phyloP scores from a whole-genome alignment of 345 rosid species.

The Brassica nigra region DNA sequence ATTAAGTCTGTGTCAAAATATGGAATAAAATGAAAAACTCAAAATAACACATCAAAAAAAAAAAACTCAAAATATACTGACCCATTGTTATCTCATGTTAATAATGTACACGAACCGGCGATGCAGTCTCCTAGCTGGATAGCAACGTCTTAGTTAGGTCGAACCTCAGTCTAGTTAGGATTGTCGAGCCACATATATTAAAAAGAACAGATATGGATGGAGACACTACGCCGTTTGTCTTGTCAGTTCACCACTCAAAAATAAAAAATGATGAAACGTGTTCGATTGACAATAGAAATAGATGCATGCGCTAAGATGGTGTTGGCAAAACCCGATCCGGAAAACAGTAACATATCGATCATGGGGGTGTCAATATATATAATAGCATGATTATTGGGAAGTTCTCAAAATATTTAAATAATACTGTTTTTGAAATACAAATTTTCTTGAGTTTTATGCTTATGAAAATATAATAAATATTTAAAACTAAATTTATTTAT shows the following conservation, averaged over 20 bases:
- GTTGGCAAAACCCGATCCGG: neutral
- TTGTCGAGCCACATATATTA: neutral
- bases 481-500: too few relatives aligned
- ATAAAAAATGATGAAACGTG: neutral
- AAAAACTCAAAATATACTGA: too few relatives aligned
- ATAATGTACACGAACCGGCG: neutral
- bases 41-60: neutral
- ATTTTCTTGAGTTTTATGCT: too few relatives aligned
- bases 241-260: neutral
- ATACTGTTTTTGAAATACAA: too few relatives aligned
- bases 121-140: neutral
- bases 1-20: neutral
- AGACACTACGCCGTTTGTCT: neutral
- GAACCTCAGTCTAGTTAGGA: neutral
- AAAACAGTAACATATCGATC: neutral
- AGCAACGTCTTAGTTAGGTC: neutral
- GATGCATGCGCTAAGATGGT: neutral
- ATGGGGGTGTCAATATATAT: neutral
- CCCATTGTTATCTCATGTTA: neutral
- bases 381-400: too few relatives aligned
- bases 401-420: too few relatives aligned
- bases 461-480: too few relatives aligned
- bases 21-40: neutral
- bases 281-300: neutral
- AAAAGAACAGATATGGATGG: neutral